These are phyloP conservation scores for Cymodocea nodosa DNA, from an alignment of 116 monocot species.

Conservation along the genomic window DNA sequence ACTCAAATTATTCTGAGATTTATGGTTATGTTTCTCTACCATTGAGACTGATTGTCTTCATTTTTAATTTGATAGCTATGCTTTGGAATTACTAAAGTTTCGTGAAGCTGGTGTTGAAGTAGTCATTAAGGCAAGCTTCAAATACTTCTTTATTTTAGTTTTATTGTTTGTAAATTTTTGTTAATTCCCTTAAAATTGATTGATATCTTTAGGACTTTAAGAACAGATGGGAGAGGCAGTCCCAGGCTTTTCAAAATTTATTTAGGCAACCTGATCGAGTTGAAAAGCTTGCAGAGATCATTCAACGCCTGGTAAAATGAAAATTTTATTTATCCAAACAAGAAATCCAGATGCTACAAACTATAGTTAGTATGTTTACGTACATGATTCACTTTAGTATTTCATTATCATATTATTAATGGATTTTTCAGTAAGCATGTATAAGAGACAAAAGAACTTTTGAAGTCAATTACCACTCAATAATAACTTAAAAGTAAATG, in stretches of 20 bases:
- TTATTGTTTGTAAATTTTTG: background rate
- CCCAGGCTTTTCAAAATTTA: slow-evolving; percentile 74
- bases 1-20: slow-evolving; percentile 2
- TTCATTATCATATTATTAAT: too few species aligned
- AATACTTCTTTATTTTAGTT: background rate
- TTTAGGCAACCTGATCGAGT: slow-evolving; percentile 94
- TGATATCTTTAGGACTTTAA: slow-evolving; percentile 49
- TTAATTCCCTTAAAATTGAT: background rate
- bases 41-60: background rate
- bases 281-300: slow-evolving; percentile 77
- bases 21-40: background rate
- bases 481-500: too few species aligned
- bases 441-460: too few species aligned
- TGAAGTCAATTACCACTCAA: too few species aligned
- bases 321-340: background rate
- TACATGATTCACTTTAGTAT: too few species aligned
- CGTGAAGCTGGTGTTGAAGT: slow-evolving; percentile 95
- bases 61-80: slow-evolving; percentile 47
- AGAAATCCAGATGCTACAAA: too few species aligned
- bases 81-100: slow-evolving; percentile 80
- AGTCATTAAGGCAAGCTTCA: slow-evolving; percentile 56
- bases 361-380: too few species aligned
- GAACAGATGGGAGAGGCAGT: slow-evolving; percentile 91
- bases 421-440: too few species aligned
- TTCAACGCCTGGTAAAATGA: slow-evolving; percentile 71